Evolutionary conservation across 176 grass and related monocot species (phyloP).

Genomic region (Eremochloa ophiuroides): DNA sequence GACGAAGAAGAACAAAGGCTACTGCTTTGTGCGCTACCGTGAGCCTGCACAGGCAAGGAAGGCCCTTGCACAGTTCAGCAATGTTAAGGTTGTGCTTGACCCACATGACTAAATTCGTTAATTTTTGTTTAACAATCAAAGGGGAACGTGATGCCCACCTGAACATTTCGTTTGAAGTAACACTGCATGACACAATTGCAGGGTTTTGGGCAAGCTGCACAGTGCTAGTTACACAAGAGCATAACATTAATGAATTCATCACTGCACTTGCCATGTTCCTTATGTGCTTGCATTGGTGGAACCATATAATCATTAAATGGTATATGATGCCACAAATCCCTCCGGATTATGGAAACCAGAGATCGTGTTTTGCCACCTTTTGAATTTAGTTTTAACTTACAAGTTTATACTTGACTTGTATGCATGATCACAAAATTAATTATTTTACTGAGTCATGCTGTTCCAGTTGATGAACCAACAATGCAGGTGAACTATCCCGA

Average conservation of each 20-base stretch:
- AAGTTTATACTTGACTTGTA: background rate
- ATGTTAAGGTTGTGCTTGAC: constrained; percentile 55
- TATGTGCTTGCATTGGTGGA: background rate
- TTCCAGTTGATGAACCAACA: background rate
- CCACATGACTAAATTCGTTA: background rate
- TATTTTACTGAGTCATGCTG: background rate
- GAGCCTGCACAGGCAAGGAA: constrained; percentile 52
- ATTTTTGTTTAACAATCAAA: background rate
- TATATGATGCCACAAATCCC: background rate
- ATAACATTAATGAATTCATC: background rate
- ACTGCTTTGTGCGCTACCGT: constrained; percentile 57
- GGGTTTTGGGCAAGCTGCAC: background rate
- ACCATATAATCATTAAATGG: background rate
- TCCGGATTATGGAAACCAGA: background rate
- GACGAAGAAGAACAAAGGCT: constrained; percentile 58
- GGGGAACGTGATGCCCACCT: background rate
- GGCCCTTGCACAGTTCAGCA: constrained; percentile 47
- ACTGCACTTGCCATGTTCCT: background rate
- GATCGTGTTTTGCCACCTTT: background rate
- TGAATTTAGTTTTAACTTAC: background rate
- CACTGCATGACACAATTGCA: background rate
- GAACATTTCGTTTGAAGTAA: background rate
- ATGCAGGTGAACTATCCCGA: background rate
- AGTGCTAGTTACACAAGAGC: background rate
- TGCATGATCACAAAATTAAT: background rate